Evolutionary conservation across 2,329 filamentous ascomycete species (phyloP), one percentile per base, ranked within the genome.

Genomic region (Eutypa lata): DNA sequence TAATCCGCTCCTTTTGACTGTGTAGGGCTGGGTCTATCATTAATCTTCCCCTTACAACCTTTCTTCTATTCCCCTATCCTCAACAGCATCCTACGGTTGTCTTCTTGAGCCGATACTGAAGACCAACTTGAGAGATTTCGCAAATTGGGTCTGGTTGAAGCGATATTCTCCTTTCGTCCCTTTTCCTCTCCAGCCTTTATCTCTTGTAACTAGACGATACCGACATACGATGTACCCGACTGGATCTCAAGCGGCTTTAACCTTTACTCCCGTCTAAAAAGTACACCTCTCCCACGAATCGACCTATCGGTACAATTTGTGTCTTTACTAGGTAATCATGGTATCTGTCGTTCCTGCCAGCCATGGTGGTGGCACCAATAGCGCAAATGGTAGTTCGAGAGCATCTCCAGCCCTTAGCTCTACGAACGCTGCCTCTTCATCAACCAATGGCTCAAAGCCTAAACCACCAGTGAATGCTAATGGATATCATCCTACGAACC

Each of bases 381-480:
- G 75, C 63, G 70, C 74, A 55, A 77, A 76, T 70, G 72, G 72
- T 53, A 81, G 76, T 65, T 74, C 79, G 48, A 75, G 80, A 68
- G 79, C 71, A 47, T 83, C 80, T 33, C 80, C 80, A 16, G 72
- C 77, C 44, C 68, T 74, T 43, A 71, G 71, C 49, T 57, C 69
- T 14, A 57, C 70, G 26, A 63, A 64, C 51, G 51, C 60, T 44
- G 60, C 69, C 45, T 63, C 69, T 19, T 68, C 73, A 24, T 37
- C 61, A 10, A 55, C 65, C 37, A 67, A 61, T 55, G 61, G 61
- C 48, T 54, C 61, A 40, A 81, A 81, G 57, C 63, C 77, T n/a
- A 82, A 81, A 60, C 65, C 72, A n/a, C 78, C 77, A 56, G 70
- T 79, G 62, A 78, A 78, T 63, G 74, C 78, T 47, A 82, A 82